Percentiles rank a stretch among this genome's conserved stretches.
phyloP scores from a whole-genome alignment of 805 yeast genomes.

The Danielia reshetovae region DNA sequence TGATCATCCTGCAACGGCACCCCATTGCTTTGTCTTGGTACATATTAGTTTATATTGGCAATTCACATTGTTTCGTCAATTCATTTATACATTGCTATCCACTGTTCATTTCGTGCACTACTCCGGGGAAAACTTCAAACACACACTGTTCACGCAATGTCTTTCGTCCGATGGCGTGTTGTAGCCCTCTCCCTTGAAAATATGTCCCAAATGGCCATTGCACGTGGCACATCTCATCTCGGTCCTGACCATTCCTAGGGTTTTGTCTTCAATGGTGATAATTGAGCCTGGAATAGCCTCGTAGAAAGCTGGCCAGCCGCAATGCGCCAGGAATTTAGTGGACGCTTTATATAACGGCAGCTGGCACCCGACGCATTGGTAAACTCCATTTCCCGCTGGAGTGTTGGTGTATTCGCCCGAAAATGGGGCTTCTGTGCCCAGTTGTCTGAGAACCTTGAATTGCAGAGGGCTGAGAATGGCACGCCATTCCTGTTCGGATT shows the following conservation, averaged over 20 bases:
- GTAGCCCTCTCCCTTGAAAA: constrained; percentile 92
- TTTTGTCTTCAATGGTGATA: constrained; percentile 51
- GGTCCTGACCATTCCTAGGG: constrained; percentile 75
- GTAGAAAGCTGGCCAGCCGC: constrained; percentile 99
- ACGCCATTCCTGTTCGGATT: constrained; percentile 67
- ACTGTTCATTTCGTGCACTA: no score
- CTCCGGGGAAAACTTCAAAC: constrained; percentile 57
- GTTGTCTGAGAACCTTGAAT: constrained; percentile 69
- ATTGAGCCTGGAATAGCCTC: constrained; percentile 84
- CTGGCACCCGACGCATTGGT: constrained; percentile 82
- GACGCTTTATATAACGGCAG: constrained; percentile 73
- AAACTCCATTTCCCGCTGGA: constrained; percentile 61
- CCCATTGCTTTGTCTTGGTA: no score
- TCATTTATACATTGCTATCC: no score
- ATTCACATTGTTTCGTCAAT: no score
- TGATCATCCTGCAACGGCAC: no score
- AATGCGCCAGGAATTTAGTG: constrained; percentile 83
- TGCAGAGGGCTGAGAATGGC: constrained; percentile 75
- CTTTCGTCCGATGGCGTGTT: constrained; percentile 84
- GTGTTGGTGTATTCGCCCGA: constrained; percentile 55
- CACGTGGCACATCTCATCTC: constrained; percentile 88
- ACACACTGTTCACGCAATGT: constrained; percentile 90
- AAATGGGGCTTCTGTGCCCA: constrained; percentile 67
- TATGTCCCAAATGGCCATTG: constrained; percentile 95
- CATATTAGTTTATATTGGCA: no score